A percentile compares a stretch with the other conserved stretches of the same genome.
Evolutionary conservation across 139 green algal genomes (phyloP).

Genomic region (Chlamydomonas schloesseri): DNA sequence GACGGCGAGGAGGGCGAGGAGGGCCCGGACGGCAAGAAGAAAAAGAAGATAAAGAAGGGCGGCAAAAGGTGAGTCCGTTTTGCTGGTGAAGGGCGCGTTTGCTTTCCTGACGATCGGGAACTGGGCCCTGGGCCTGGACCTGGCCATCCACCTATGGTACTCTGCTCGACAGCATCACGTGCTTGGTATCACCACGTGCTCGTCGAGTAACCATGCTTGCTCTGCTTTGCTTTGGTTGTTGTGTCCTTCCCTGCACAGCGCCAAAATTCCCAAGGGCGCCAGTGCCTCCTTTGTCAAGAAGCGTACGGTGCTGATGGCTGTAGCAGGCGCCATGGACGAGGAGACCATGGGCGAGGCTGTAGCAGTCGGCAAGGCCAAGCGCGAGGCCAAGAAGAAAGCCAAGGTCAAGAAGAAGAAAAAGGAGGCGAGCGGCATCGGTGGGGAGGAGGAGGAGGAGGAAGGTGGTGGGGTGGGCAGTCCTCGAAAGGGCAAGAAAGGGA

Average conservation of each 20-base stretch:
- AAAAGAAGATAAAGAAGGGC: not conserved
- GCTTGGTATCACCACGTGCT: too few species aligned
- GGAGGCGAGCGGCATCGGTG: not conserved
- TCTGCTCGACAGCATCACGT: too few species aligned
- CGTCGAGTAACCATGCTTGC: too few species aligned
- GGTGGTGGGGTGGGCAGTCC: not conserved
- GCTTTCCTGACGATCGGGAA: too few species aligned
- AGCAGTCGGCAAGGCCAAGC: not conserved
- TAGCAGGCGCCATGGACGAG: constrained; percentile 35
- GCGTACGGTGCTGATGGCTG: not conserved
- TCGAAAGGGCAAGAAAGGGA: not conserved
- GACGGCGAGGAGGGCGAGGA: not conserved
- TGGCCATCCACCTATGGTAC: too few species aligned
- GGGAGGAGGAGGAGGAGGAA: not conserved
- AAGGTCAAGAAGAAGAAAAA: constrained; percentile 33
- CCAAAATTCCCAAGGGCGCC: not conserved
- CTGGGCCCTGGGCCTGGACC: too few species aligned
- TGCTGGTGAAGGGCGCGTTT: too few species aligned
- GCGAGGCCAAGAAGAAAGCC: not conserved
- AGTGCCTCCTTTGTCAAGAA: not conserved
- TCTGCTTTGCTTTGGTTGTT: too few species aligned
- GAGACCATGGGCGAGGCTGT: constrained; percentile 31
- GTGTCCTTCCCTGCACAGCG: not conserved
- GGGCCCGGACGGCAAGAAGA: not conserved
- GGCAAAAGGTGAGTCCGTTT: not conserved